Conservation (phyloP, 2,329 filamentous ascomycete genomes). For the Chalara sp. region DNA sequence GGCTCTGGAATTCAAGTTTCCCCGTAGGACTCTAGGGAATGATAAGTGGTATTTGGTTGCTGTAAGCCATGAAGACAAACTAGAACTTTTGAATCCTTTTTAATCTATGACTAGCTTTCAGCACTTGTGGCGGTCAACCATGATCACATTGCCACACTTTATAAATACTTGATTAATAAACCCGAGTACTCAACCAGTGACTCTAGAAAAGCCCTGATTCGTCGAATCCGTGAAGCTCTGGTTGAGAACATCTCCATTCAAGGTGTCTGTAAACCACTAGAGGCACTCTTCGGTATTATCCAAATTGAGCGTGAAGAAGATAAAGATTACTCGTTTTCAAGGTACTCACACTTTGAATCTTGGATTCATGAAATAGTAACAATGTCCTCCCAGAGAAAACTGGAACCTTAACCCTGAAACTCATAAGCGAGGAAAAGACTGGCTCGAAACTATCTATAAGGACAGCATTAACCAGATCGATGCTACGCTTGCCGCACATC, state of each 20-base stretch:
- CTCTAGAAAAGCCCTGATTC: slow-evolving; percentile 40
- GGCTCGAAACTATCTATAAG: slow-evolving; percentile 44
- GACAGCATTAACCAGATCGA: slow-evolving; percentile 27
- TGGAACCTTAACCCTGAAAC: slow-evolving; percentile 54
- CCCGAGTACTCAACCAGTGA: slow-evolving; percentile 36
- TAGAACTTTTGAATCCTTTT: background rate
- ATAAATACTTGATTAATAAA: slow-evolving; percentile 45
- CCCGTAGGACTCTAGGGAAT: slow-evolving; percentile 30
- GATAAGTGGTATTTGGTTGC: slow-evolving; percentile 40
- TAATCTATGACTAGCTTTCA: slow-evolving; percentile 12
- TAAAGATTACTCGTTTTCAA: slow-evolving; percentile 37
- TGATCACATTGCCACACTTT: slow-evolving; percentile 44
- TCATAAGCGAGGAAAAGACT: slow-evolving; percentile 42
- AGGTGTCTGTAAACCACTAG: slow-evolving; percentile 56
- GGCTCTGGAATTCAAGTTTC: slow-evolving; percentile 36
- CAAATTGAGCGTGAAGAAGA: slow-evolving; percentile 38
- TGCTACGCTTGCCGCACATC: slow-evolving; percentile 35
- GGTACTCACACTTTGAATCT: slow-evolving; percentile 7
- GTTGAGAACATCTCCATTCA: slow-evolving; percentile 52
- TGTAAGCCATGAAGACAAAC: slow-evolving; percentile 20
- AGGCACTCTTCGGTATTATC: slow-evolving; percentile 26
- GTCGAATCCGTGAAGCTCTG: slow-evolving; percentile 48
- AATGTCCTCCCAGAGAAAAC: slow-evolving; percentile 35
- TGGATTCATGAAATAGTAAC: background rate
- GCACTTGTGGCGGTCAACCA: slow-evolving; percentile 41